Evolutionary conservation across 306 rosid genomes (phyloP).

Genomic region (Rosa rugosa): DNA sequence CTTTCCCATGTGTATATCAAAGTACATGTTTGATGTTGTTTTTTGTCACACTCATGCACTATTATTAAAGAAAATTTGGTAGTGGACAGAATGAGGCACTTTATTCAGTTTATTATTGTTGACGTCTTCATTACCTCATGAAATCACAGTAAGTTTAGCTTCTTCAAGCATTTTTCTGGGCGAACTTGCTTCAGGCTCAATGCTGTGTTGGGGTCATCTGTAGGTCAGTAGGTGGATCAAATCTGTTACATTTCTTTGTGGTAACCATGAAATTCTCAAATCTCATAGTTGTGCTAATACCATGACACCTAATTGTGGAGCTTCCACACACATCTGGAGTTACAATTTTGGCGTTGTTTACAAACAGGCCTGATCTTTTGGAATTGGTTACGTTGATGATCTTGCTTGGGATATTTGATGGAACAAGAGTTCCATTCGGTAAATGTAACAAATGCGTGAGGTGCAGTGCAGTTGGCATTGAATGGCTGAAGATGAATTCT

Average conservation of each 20-base stretch:
- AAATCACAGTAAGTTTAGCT: not conserved
- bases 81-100: not conserved
- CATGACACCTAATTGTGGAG: constrained; percentile 51
- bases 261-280: constrained; percentile 24
- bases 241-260: constrained; percentile 14
- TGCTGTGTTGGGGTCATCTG: constrained; percentile 7
- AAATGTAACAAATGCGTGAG: constrained; percentile 43
- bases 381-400: constrained; percentile 47
- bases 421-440: constrained; percentile 59
- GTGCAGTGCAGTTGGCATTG: constrained; percentile 46
- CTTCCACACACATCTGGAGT: constrained; percentile 47
- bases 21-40: not conserved
- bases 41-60: not conserved
- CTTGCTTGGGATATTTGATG: constrained; percentile 48
- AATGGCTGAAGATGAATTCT: constrained; percentile 50
- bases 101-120: not conserved
- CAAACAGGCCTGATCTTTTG: constrained; percentile 36
- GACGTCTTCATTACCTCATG: not conserved
- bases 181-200: not conserved
- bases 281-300: constrained; percentile 45
- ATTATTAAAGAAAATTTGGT: not conserved
- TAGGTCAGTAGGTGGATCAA: constrained; percentile 12
- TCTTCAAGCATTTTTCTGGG: not conserved
- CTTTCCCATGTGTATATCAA: not conserved
- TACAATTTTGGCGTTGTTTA: constrained; percentile 54